These are phyloP conservation scores for Agaricus sinodeliciosus DNA, from an alignment of 768 basidiomycete genomes.

Conservation along the genomic window DNA sequence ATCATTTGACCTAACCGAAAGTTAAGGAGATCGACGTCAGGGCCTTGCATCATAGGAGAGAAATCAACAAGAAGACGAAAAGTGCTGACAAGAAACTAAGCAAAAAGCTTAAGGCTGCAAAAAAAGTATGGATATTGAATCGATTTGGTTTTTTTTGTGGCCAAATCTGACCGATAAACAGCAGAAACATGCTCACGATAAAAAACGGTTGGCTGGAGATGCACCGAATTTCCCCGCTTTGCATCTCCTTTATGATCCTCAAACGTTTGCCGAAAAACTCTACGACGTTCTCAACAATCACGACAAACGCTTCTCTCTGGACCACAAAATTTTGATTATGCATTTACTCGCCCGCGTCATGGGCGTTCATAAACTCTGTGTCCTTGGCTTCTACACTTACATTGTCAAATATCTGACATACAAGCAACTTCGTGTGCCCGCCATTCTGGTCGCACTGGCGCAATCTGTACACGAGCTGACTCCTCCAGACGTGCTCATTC, in stretches of 20 bases:
- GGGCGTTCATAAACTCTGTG: constrained; percentile 87
- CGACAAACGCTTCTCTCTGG: constrained; percentile 93
- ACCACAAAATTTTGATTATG: constrained; percentile 97
- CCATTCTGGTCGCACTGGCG: constrained; percentile 89
- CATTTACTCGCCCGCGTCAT: constrained; percentile 92
- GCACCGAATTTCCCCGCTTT: constrained; percentile 84
- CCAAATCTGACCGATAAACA: neutral
- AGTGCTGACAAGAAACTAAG: constrained; percentile 76
- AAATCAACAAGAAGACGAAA: constrained; percentile 89
- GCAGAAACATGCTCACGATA: constrained; percentile 21
- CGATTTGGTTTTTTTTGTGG: neutral
- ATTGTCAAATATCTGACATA: constrained; percentile 90
- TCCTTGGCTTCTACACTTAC: constrained; percentile 94
- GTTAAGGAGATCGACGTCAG: constrained; percentile 58
- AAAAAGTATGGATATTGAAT: constrained; percentile 44
- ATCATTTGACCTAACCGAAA: constrained; percentile 9
- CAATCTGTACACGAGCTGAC: constrained; percentile 94
- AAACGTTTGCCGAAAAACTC: constrained; percentile 91
- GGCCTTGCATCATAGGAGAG: constrained; percentile 77
- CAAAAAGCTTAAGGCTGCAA: constrained; percentile 66
- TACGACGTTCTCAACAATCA: constrained; percentile 77
- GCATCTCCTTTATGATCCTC: constrained; percentile 90
- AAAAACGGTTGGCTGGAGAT: neutral
- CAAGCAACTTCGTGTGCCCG: constrained; percentile 86
- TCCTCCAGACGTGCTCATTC: constrained; percentile 86